Conservation (phyloP, 1,284 basidiomycete genomes). For the Schizophyllum amplum region DNA sequence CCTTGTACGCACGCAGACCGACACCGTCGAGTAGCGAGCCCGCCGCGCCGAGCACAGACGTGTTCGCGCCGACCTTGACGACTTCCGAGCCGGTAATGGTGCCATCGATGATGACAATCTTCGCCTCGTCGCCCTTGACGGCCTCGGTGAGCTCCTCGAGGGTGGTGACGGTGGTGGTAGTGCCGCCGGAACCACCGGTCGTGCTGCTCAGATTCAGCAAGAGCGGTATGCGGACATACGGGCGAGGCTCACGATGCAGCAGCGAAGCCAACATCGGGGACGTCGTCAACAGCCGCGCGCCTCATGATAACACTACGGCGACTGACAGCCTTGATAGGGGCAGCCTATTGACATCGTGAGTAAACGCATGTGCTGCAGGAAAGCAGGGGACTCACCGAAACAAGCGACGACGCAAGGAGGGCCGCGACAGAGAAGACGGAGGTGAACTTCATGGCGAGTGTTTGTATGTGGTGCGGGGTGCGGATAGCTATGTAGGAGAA, state of each 20-base stretch:
- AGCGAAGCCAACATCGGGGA: conserved; percentile 33
- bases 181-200: conserved; percentile 34
- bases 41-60: conserved; percentile 28
- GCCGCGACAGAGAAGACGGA: conserved; percentile 23
- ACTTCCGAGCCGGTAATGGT: conserved; percentile 33
- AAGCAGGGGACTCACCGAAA: conserved; percentile 16
- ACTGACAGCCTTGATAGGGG: conserved; percentile 11
- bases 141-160: conserved; percentile 26
- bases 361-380: neutral
- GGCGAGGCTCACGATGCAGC: conserved; percentile 33
- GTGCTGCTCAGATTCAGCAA: conserved; percentile 22
- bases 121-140: conserved; percentile 31
- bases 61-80: conserved; percentile 36
- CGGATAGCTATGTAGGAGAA: too few species aligned
- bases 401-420: conserved; percentile 15
- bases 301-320: conserved; percentile 15
- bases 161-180: conserved; percentile 35
- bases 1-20: conserved; percentile 21
- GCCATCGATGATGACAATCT: conserved; percentile 37
- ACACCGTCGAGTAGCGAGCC: conserved; percentile 17
- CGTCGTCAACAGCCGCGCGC: conserved; percentile 27
- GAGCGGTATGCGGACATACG: neutral
- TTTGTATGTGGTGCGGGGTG: too few species aligned
- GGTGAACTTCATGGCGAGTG: conserved; percentile 22
- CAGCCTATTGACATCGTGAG: conserved; percentile 15